phyloP scores from a whole-genome alignment of 139 green algal genomes.

The Asterochloris sp. region DNA sequence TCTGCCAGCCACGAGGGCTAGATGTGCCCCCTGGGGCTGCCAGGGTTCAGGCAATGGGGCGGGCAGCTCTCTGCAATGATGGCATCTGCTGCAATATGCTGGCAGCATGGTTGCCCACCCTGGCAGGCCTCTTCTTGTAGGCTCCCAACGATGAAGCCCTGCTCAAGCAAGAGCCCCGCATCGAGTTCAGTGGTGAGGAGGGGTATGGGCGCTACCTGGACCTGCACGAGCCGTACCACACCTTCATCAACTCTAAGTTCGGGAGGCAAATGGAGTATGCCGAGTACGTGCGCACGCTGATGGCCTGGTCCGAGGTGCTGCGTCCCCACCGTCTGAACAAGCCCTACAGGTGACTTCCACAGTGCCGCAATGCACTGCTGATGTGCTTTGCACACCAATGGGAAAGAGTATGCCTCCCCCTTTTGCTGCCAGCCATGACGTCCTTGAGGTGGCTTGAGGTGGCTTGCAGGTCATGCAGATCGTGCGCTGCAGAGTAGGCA shows the following conservation, averaged over 20 bases:
- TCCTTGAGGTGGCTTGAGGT: too few species aligned
- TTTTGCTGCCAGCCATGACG: too few species aligned
- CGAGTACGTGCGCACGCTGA: slow-evolving; percentile 60
- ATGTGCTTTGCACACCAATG: too few species aligned
- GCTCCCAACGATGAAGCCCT: slow-evolving; percentile 57
- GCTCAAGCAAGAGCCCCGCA: slow-evolving; percentile 46
- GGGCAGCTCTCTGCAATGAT: neutral
- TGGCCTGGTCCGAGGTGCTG: slow-evolving; percentile 45
- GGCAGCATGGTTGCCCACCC: neutral
- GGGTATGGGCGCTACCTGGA: slow-evolving; percentile 86
- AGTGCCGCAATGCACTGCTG: too few species aligned
- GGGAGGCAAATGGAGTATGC: slow-evolving; percentile 64
- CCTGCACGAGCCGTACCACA: slow-evolving; percentile 73
- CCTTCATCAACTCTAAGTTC: slow-evolving; percentile 85
- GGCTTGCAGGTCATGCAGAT: too few species aligned
- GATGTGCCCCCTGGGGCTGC: too few species aligned
- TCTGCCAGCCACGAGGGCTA: too few species aligned
- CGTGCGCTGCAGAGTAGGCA: too few species aligned
- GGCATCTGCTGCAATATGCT: neutral
- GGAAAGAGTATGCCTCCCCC: too few species aligned
- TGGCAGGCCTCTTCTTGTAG: slow-evolving; percentile 10
- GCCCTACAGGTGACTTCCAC: slow-evolving; percentile 46
- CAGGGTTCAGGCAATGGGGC: neutral
- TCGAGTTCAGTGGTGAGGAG: slow-evolving; percentile 90
- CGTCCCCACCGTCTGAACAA: slow-evolving; percentile 32